A percentile compares a stretch with the other conserved stretches of the same genome.
Conservation (phyloP, 345 rosid genomes). For the Moringa oleifera region DNA sequence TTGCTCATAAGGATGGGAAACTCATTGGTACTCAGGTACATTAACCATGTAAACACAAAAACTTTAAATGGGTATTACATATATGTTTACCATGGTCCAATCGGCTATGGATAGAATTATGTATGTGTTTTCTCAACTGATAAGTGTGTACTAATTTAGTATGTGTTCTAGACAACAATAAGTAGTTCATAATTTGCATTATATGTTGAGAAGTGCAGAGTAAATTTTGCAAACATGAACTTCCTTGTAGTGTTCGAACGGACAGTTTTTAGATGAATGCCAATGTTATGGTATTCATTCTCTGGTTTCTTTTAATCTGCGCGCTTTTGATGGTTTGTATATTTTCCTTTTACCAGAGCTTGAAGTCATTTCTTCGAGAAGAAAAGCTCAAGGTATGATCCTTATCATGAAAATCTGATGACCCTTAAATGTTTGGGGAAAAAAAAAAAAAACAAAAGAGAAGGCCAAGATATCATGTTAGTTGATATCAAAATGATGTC, state of each 20-base stretch:
- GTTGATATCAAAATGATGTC: not conserved
- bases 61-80: not conserved
- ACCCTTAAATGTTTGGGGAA: not conserved
- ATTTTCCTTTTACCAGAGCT: conserved; percentile 47
- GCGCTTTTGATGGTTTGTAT: conserved; percentile 18
- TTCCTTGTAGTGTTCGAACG: not conserved
- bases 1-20: conserved; percentile 87
- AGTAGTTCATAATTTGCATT: too few species aligned
- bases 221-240: not conserved
- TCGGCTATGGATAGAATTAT: not conserved
- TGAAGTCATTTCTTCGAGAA: conserved; percentile 86
- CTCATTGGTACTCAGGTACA: conserved; percentile 79
- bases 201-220: too few species aligned
- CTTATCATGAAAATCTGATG: not conserved
- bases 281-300: not conserved
- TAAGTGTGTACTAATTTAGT: too few species aligned
- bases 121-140: not conserved
- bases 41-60: not conserved
- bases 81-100: not conserved
- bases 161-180: too few species aligned
- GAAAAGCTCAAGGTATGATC: conserved; percentile 70
- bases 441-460: not conserved
- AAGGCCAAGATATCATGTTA: not conserved
- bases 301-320: conserved; percentile 1
- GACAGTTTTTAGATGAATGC: too few species aligned